phyloP scores from a whole-genome alignment of 140 eudicot genomes.

The Senecio squalidus region DNA sequence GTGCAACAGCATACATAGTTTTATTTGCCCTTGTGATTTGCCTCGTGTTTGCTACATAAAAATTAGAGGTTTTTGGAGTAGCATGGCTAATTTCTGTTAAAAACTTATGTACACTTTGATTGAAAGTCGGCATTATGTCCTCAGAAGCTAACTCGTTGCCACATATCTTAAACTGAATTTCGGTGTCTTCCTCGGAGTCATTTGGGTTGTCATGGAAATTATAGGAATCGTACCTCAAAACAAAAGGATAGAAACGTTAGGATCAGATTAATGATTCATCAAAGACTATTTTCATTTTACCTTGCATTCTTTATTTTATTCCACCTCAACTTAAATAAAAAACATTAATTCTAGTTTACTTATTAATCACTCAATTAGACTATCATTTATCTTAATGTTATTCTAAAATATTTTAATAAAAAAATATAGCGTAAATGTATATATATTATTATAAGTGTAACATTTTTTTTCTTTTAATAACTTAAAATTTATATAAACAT shows the following conservation, averaged over 20 bases:
- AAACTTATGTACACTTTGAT: slow-evolving; percentile 22
- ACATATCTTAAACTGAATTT: slow-evolving; percentile 25
- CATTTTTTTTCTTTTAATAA: too few species aligned
- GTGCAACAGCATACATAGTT: slow-evolving; percentile 39
- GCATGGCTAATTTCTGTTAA: slow-evolving; percentile 36
- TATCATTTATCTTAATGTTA: too few species aligned
- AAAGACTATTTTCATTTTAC: too few species aligned
- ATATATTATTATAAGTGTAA: too few species aligned
- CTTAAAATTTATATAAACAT: too few species aligned
- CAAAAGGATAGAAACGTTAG: neutral
- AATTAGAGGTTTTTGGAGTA: slow-evolving; percentile 38
- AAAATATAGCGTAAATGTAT: too few species aligned
- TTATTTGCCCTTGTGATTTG: slow-evolving; percentile 7
- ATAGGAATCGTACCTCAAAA: slow-evolving; percentile 47
- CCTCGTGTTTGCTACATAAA: slow-evolving; percentile 38
- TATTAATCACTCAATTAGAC: too few species aligned
- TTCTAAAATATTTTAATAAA: too few species aligned
- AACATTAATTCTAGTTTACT: too few species aligned
- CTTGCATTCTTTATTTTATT: too few species aligned
- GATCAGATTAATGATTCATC: too few species aligned
- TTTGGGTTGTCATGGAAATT: slow-evolving; percentile 40
- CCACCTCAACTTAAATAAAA: too few species aligned
- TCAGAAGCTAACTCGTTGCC: slow-evolving; percentile 38
- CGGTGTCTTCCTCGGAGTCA: slow-evolving; percentile 12
- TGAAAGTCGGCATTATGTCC: slow-evolving; percentile 24